A percentile compares a stretch with the other conserved stretches of the same genome.
phyloP scores from a whole-genome alignment of 371 early-diverging fungal genomes.

The Mucor ambiguus region DNA sequence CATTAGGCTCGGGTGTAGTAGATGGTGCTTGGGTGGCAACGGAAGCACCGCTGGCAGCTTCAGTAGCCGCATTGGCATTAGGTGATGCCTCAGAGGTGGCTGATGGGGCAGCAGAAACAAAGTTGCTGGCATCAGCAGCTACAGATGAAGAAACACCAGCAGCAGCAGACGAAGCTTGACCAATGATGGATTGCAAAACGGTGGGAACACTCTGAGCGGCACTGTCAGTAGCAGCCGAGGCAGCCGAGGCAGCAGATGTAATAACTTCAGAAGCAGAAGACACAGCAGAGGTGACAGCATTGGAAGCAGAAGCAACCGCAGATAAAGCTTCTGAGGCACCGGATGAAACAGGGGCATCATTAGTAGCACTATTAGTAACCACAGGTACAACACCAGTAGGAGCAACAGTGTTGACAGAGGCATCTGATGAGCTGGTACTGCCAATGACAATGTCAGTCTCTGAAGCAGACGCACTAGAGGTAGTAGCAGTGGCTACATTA shows the following conservation, averaged over 20 bases:
- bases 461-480: not conserved
- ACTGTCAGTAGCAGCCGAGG: not conserved
- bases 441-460: not conserved
- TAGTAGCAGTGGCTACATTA: not conserved
- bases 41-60: not conserved
- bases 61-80: not conserved
- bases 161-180: not conserved
- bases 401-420: not conserved
- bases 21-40: not conserved
- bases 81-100: not conserved
- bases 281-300: not conserved
- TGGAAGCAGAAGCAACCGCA: not conserved
- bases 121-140: not conserved
- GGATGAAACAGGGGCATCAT: conserved; percentile 4
- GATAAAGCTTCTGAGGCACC: not conserved
- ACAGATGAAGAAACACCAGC: not conserved
- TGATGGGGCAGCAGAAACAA: not conserved
- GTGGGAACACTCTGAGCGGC: not conserved
- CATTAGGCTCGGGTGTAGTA: conserved; percentile 3
- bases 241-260: not conserved
- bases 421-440: not conserved
- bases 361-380: not conserved
- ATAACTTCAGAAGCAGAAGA: conserved; percentile 5
- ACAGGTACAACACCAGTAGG: not conserved
- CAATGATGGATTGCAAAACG: not conserved